phyloP scores from a whole-genome alignment of 2,329 filamentous ascomycete species.

The Aspergillus chevalieri region DNA sequence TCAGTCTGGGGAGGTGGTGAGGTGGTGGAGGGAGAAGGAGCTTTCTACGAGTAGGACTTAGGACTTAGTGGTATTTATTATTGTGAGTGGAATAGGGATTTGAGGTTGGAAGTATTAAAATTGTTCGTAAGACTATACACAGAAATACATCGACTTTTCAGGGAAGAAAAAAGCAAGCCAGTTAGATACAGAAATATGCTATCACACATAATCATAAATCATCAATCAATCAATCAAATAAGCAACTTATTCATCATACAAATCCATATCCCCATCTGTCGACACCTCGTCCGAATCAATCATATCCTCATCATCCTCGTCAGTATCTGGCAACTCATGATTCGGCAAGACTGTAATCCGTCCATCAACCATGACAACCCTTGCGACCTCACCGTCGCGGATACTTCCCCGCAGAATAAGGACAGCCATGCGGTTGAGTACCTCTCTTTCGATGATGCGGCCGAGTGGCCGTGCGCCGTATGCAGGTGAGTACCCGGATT shows the following conservation, averaged over 20 bases:
- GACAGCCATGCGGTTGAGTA: slow-evolving; percentile 87
- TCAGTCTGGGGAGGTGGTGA: slow-evolving; percentile 25
- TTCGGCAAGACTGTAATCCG: slow-evolving; percentile 79
- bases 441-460: slow-evolving; percentile 92
- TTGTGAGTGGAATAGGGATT: too few relatives aligned
- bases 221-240: background rate
- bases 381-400: slow-evolving; percentile 75
- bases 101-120: too few relatives aligned
- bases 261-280: slow-evolving; percentile 63
- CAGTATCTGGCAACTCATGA: slow-evolving; percentile 55
- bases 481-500: slow-evolving; percentile 85
- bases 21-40: slow-evolving; percentile 21
- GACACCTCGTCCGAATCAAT: slow-evolving; percentile 70
- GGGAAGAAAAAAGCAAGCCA: background rate
- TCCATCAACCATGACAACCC: slow-evolving; percentile 71
- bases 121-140: too few relatives aligned
- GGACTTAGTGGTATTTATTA: too few relatives aligned
- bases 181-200: background rate
- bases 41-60: too few relatives aligned
- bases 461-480: slow-evolving; percentile 88
- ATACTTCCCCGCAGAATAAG: slow-evolving; percentile 81
- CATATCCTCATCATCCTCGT: slow-evolving; percentile 64
- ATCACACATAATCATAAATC: background rate
- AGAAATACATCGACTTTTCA: background rate
- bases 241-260: slow-evolving; percentile 47